Base-by-base conservation (phyloP, 2,329 filamentous ascomycete species). In the Gnomoniopsis sp. region DNA sequence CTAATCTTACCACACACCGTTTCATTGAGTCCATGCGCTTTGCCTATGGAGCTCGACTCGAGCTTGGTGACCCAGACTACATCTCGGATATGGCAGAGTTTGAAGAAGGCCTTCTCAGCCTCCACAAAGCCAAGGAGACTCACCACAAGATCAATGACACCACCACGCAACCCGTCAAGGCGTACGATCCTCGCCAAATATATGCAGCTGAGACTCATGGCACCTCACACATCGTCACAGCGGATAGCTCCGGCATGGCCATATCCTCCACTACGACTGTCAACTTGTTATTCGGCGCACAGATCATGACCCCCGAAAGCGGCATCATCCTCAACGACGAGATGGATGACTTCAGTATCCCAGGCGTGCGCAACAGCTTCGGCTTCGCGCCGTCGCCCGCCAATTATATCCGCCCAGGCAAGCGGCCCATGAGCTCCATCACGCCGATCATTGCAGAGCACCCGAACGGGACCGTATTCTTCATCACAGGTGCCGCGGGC, bases 21-120 rank as follows among this genome's bases (percentile, higher is more conserved):
- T 82, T 96, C 64, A 86, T 91, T 68, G 95, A 98, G 77, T 89
- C 92, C 14, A 91, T 96, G 76, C 84, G 91, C 22, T 98, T 96
- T 71, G 92, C 85, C 2, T 98, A 97, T 70, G 92, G 88, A 3
- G 77, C 88, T 66, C 86, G 92, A 58, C 81, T 86, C n/a, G 80
- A 87, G 30, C 82, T 98, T 0, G 93, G 92, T 4, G 95, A 98
- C 70, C 95, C 93, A 0, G 78, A 76, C 1, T 96, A 88, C 69
- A 83, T 96, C 3, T 65, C 78, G 0, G 83, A 84, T 33, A 76
- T 93, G 53, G 74, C 79, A 10, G 71, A 75, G 8, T 88, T 89
- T 64, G 87, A 97, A 71, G 70, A 78, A 1, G 70, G 79, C 2
- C 89, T 98, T 79, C 73, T 97, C 19, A 82, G 82, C 47, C 74